phyloP scores from a whole-genome alignment of 179 eudicot species.

The Beta corolliflora region DNA sequence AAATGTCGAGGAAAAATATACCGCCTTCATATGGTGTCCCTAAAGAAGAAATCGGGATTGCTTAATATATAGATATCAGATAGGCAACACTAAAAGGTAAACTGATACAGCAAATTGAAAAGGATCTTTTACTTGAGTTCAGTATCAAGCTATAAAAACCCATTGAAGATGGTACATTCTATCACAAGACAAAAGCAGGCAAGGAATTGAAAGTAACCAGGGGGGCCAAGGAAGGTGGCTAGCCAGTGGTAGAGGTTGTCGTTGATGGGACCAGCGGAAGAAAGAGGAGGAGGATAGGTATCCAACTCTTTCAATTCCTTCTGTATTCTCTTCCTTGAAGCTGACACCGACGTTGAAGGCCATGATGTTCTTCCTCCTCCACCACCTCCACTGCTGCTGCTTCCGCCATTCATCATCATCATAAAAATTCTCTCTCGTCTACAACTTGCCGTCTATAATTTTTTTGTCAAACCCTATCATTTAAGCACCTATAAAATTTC shows the following conservation, averaged over 20 bases:
- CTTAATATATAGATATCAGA: neutral
- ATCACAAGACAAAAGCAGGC: neutral
- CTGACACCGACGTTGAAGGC: slow-evolving; percentile 77
- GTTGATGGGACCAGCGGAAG: slow-evolving; percentile 95
- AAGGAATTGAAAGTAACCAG: slow-evolving; percentile 42
- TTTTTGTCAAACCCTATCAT: too few species aligned
- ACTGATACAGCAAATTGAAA: neutral
- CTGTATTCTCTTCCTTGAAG: slow-evolving; percentile 85
- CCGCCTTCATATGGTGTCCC: slow-evolving; percentile 97
- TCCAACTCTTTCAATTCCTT: slow-evolving; percentile 82
- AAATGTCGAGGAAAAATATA: slow-evolving; percentile 82
- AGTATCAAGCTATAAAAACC: neutral
- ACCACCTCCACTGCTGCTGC: slow-evolving; percentile 17
- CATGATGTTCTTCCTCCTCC: slow-evolving; percentile 55
- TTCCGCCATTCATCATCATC: slow-evolving; percentile 34
- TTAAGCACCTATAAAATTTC: too few species aligned
- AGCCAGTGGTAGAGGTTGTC: slow-evolving; percentile 95
- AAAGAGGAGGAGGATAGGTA: slow-evolving; percentile 64
- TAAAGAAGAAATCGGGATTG: slow-evolving; percentile 11
- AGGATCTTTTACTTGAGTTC: neutral
- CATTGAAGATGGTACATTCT: too few species aligned
- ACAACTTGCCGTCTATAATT: too few species aligned
- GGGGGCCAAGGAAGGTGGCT: slow-evolving; percentile 80
- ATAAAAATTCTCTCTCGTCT: too few species aligned
- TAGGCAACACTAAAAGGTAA: neutral